Evolutionary conservation across 768 basidiomycete species (phyloP), one percentile per base, ranked within the genome.

Genomic region (Cystobasidiopsis lactophilus): DNA sequence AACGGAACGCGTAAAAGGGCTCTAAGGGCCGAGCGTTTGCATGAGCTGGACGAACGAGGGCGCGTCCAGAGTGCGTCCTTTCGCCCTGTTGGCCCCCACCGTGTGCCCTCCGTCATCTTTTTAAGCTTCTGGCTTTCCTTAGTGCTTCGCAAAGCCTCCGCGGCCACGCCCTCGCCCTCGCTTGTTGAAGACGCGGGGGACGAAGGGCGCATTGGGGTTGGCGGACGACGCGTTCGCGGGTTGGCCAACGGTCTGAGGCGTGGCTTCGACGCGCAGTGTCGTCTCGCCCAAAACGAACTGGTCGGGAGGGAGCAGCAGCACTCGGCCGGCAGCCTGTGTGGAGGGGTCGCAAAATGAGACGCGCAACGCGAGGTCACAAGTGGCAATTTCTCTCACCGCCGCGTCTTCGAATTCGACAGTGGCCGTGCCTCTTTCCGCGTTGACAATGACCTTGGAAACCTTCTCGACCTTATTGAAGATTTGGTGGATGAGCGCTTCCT

Each of bases 401-500:
- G 60, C 57, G 13, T 62, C 62, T 19, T 66, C 63, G 29, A 72
- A 59, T 51, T 72, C 69, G 0, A 69, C 69, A 3, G 68, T 54
- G 1, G 71, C 73, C 44, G 72, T 67, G 66, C 54, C 78, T 74
- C 5, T 68, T 63, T 59, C 86, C 78, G 4, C 91, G 71, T 63
- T 86, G 80, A 2, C 56, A n/a, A 85, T 75, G 4, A 86, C 76
- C 48, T 75, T 77, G 38, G 84, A 74, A 3, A 71, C 68, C 2
- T 69, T 65, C 0, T 75, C 75, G 38, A 80, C 64, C 66, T 85
- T 91, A 64, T 88, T 85, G 3, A 98, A 68, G 0, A 71, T 69
- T 69, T 96, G 93, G 60, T 98, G 91, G 24, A 98, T 66, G 1
- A 96, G 69, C 2, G 83, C 91, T 63, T 96, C 93, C 63, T 93